These are phyloP conservation scores for Gloeostereum incarnatum DNA, from an alignment of 768 basidiomycete genomes.

Conservation along the genomic window DNA sequence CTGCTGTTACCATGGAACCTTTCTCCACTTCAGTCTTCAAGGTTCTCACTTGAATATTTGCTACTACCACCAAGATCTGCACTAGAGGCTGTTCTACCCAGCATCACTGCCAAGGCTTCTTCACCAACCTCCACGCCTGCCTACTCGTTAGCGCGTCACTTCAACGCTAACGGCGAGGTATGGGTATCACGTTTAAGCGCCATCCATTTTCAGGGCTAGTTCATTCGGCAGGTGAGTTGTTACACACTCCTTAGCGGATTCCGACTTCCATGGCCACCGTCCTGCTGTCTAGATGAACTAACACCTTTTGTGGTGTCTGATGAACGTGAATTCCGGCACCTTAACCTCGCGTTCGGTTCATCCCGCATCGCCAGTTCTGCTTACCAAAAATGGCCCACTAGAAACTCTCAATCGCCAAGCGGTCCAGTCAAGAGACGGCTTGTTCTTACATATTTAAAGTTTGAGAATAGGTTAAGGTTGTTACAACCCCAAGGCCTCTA, in stretches of 20 bases:
- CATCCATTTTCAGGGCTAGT: slow-evolving; percentile 90
- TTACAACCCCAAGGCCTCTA: slow-evolving; percentile 87
- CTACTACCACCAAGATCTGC: slow-evolving; percentile 87
- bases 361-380: slow-evolving; percentile 64
- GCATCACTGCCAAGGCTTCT: slow-evolving; percentile 72
- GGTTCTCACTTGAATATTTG: slow-evolving; percentile 84
- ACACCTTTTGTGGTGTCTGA: slow-evolving; percentile 82
- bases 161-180: slow-evolving; percentile 71
- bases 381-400: slow-evolving; percentile 75
- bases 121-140: slow-evolving; percentile 71
- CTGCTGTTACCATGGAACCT: slow-evolving; percentile 83
- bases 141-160: slow-evolving; percentile 69
- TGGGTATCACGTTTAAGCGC: slow-evolving; percentile 83
- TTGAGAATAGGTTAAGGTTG: slow-evolving; percentile 79
- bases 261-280: slow-evolving; percentile 83
- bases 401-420: slow-evolving; percentile 77
- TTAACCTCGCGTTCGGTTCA: slow-evolving; percentile 65
- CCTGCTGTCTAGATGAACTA: slow-evolving; percentile 86
- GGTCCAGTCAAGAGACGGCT: slow-evolving; percentile 76
- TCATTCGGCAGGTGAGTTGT: slow-evolving; percentile 88
- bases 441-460: slow-evolving; percentile 83
- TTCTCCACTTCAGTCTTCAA: slow-evolving; percentile 86
- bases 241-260: slow-evolving; percentile 83
- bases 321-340: slow-evolving; percentile 78
- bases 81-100: slow-evolving; percentile 71